A percentile compares a stretch with the other conserved stretches of the same genome.
phyloP scores from a whole-genome alignment of 202 grass and related monocot genomes.

The Dendrocalamus latiflorus region DNA sequence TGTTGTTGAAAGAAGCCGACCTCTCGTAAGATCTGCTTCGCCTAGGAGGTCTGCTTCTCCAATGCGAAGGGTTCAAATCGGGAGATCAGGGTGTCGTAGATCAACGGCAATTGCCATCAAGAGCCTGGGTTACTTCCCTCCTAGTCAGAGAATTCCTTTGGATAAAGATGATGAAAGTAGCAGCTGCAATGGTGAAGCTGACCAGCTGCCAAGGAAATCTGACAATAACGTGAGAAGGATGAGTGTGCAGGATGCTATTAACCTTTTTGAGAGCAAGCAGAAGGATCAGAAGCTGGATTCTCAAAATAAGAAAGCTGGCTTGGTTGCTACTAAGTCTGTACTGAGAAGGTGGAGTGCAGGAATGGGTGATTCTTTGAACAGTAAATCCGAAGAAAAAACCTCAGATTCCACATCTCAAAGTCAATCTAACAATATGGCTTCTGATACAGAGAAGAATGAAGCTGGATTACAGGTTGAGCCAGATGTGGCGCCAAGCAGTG shows the following conservation, averaged over 20 bases:
- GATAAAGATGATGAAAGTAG: conserved; percentile 71
- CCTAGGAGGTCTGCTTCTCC: conserved; percentile 98
- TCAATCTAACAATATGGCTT: conserved; percentile 36
- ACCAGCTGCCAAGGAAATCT: conserved; percentile 64
- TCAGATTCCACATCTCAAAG: conserved; percentile 46
- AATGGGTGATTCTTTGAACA: conserved; percentile 66
- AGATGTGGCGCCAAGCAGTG: conserved; percentile 12
- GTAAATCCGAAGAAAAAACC: conserved; percentile 46
- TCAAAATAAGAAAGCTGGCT: conserved; percentile 64
- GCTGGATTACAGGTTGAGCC: conserved; percentile 38
- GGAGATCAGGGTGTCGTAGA: conserved; percentile 89
- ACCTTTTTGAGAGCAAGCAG: conserved; percentile 94
- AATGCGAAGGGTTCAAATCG: conserved; percentile 94
- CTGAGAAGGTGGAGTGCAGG: conserved; percentile 95
- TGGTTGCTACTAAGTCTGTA: conserved; percentile 71
- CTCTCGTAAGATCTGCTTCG: conserved; percentile 76
- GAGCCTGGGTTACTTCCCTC: conserved; percentile 84
- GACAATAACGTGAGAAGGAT: conserved; percentile 78
- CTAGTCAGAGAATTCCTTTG: conserved; percentile 67
- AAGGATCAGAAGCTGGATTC: conserved; percentile 60
- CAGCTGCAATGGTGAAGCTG: conserved; percentile 58
- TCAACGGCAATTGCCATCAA: conserved; percentile 90
- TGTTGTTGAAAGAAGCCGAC: conserved; percentile 81
- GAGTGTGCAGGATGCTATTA: conserved; percentile 98
- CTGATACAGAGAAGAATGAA: conserved; percentile 39